A percentile compares a stretch with the other conserved stretches of the same genome.
Evolutionary conservation across 768 basidiomycete genomes (phyloP).

Genomic region (Lactarius quietus): DNA sequence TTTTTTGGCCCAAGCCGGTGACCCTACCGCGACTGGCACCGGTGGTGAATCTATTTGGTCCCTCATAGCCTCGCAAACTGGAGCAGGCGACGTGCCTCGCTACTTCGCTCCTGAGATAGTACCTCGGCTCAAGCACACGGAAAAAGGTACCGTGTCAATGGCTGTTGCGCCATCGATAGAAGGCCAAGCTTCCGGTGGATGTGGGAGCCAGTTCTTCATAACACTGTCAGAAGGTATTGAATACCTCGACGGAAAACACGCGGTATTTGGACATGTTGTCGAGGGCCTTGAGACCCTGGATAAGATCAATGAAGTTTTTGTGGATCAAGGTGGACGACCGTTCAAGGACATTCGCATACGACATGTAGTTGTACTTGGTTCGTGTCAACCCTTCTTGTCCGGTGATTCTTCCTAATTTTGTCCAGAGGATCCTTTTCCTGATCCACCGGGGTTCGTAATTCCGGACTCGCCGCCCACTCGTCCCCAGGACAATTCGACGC

Average conservation of each 20-base stretch:
- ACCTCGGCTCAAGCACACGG: conserved; percentile 77
- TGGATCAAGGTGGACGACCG: conserved; percentile 85
- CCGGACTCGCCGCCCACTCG: conserved; percentile 75
- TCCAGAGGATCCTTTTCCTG: conserved; percentile 91
- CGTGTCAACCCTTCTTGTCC: conserved; percentile 28
- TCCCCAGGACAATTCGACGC: conserved; percentile 80
- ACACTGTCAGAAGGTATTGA: conserved; percentile 89
- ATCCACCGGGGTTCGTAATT: conserved; percentile 70
- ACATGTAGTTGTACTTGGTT: conserved; percentile 94
- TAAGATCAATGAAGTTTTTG: conserved; percentile 88
- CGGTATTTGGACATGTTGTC: conserved; percentile 93
- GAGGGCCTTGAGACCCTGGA: conserved; percentile 91
- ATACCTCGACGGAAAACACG: conserved; percentile 89
- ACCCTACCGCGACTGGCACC: conserved; percentile 91
- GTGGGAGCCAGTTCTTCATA: conserved; percentile 96
- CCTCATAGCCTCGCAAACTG: conserved; percentile 50
- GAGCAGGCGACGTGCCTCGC: conserved; percentile 45
- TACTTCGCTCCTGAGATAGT: conserved; percentile 86
- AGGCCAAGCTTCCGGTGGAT: conserved; percentile 59
- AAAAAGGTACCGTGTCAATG: conserved; percentile 93
- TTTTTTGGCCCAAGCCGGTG: conserved; percentile 95
- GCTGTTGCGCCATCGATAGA: conserved; percentile 84
- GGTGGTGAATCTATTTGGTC: conserved; percentile 93
- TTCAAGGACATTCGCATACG: conserved; percentile 93
- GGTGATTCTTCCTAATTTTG: conserved; percentile 5